Evolutionary conservation across 2,329 filamentous ascomycete species (phyloP).

Genomic region (Neofusicoccum sp.): DNA sequence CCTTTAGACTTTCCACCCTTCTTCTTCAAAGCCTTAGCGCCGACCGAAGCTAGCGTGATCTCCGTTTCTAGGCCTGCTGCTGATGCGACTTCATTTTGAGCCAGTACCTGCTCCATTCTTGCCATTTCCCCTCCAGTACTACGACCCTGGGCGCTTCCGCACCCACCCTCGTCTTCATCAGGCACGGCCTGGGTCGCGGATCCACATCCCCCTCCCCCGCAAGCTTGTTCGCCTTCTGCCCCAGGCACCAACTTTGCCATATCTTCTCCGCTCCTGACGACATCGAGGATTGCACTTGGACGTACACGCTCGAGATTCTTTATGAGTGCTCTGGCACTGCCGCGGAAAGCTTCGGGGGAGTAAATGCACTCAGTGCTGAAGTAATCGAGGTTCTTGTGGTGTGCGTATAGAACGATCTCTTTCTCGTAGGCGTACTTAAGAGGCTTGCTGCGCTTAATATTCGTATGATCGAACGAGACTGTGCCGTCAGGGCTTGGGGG

Average conservation of each 20-base stretch:
- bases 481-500: constrained; percentile 43
- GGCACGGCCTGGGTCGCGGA: constrained; percentile 41
- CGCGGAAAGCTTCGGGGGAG: constrained; percentile 93
- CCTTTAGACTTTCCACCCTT: constrained; percentile 27
- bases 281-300: constrained; percentile 91
- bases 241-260: constrained; percentile 85
- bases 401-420: constrained; percentile 96
- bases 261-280: constrained; percentile 92
- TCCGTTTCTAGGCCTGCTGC: constrained; percentile 41
- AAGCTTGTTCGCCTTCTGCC: constrained; percentile 47
- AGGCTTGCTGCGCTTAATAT: constrained; percentile 94
- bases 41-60: constrained; percentile 16
- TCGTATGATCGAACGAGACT: constrained; percentile 53
- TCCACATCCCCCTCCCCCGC: constrained; percentile 33
- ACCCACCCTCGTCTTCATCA: constrained; percentile 70
- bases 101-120: constrained; percentile 74
- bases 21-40: constrained; percentile 20
- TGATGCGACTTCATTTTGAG: constrained; percentile 61
- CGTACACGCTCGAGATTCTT: constrained; percentile 93
- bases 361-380: constrained; percentile 99
- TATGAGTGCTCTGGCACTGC: constrained; percentile 86
- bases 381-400: constrained; percentile 96
- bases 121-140: constrained; percentile 77
- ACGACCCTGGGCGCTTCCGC: constrained; percentile 70
- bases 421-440: constrained; percentile 99